These are phyloP conservation scores for Amanita exitialis DNA, from an alignment of 768 basidiomycete genomes.

Conservation along the genomic window DNA sequence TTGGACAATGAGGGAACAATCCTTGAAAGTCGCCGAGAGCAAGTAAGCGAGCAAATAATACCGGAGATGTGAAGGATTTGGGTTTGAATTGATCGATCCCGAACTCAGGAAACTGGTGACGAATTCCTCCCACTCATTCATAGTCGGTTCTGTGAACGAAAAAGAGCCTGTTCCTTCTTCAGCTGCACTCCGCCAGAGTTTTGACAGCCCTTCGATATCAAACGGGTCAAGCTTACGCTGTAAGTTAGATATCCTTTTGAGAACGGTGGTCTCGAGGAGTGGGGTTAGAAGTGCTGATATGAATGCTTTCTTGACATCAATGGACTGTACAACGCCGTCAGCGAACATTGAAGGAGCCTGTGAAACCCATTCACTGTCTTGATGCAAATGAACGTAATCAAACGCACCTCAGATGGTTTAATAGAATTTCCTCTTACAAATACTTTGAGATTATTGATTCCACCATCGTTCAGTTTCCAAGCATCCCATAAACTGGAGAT, in stretches of 20 bases:
- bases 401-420: conserved; percentile 45
- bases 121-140: conserved; percentile 60
- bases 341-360: conserved; percentile 21
- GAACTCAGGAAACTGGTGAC: conserved; percentile 38
- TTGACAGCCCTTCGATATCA: conserved; percentile 75
- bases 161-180: background rate
- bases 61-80: conserved; percentile 35
- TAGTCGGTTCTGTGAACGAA: conserved; percentile 35
- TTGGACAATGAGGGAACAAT: conserved; percentile 62
- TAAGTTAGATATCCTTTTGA: conserved; percentile 43
- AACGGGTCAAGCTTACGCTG: conserved; percentile 74
- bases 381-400: background rate
- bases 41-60: conserved; percentile 68
- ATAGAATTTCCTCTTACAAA: conserved; percentile 61
- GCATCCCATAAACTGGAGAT: conserved; percentile 60
- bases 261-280: conserved; percentile 40
- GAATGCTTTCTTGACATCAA: conserved; percentile 34
- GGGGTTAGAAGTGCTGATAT: conserved; percentile 35
- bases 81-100: conserved; percentile 22
- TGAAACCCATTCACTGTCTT: background rate
- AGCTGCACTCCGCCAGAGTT: conserved; percentile 23
- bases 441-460: conserved; percentile 74
- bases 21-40: conserved; percentile 92
- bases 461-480: conserved; percentile 59
- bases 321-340: conserved; percentile 9